Evolutionary conservation across 1,139 yeast genomes (phyloP).

Genomic region (Geotrichum reessii): DNA sequence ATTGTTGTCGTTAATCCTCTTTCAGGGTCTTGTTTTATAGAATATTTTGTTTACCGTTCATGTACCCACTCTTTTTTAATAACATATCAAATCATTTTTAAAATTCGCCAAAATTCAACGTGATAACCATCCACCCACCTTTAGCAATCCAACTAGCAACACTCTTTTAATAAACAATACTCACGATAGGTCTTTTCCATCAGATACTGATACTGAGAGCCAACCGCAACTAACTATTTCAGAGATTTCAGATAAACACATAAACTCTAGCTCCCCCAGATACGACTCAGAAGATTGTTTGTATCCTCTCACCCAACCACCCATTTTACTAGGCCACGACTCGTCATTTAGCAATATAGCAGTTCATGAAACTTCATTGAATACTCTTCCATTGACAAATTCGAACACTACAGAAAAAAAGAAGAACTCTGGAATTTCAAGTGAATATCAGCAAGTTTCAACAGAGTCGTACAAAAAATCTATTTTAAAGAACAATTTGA

Average conservation of each 20-base stretch:
- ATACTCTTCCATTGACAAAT: conserved; percentile 2
- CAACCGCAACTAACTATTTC: background rate
- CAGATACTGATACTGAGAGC: background rate
- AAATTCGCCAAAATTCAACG: conserved; percentile 1
- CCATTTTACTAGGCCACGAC: background rate
- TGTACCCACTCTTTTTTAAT: background rate
- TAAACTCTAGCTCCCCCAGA: background rate
- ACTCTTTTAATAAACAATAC: conserved; percentile 19
- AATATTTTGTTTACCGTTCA: background rate
- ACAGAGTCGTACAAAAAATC: background rate
- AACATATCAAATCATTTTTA: too few species aligned
- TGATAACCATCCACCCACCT: background rate
- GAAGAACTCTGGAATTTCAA: background rate
- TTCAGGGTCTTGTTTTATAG: background rate
- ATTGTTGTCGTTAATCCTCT: background rate
- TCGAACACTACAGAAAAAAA: conserved; percentile 1
- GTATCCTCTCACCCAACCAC: background rate
- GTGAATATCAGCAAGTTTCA: background rate
- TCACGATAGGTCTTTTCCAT: background rate
- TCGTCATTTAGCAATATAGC: background rate
- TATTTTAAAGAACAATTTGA: background rate
- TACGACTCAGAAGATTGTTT: background rate
- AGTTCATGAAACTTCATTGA: background rate
- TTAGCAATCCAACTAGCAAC: conserved; percentile 21
- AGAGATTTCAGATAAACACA: background rate